A percentile compares a stretch with the other conserved stretches of the same genome.
These are phyloP conservation scores for Candida oleophila DNA, from an alignment of 805 yeast species.

Conservation along the genomic window DNA sequence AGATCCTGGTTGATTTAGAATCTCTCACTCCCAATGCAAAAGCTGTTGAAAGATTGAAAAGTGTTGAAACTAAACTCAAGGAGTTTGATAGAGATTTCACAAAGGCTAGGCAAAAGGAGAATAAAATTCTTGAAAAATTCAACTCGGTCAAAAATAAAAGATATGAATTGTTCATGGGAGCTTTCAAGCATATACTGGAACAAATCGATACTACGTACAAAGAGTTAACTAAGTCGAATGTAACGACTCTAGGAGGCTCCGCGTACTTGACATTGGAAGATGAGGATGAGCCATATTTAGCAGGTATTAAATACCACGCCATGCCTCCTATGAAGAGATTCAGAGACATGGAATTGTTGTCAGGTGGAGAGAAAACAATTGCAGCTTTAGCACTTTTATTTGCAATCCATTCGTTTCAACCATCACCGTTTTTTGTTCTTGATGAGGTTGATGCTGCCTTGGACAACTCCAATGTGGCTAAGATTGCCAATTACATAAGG, in stretches of 20 bases:
- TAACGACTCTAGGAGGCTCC: conserved; percentile 86
- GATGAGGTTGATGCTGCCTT: conserved; percentile 99
- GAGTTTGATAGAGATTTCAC: conserved; percentile 66
- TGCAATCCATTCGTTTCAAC: conserved; percentile 86
- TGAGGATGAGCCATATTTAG: conserved; percentile 82
- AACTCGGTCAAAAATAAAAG: conserved; percentile 60
- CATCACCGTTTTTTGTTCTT: conserved; percentile 92
- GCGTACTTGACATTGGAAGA: conserved; percentile 86
- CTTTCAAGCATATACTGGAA: conserved; percentile 73
- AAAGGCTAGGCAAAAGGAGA: conserved; percentile 59
- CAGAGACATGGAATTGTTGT: conserved; percentile 84
- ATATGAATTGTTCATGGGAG: conserved; percentile 60
- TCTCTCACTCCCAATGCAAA: conserved; percentile 75
- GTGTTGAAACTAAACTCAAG: conserved; percentile 59
- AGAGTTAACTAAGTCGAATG: conserved; percentile 73
- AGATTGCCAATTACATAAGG: conserved; percentile 82
- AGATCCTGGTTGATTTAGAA: conserved; percentile 38
- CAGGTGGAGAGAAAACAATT: conserved; percentile 96
- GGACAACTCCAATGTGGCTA: conserved; percentile 83
- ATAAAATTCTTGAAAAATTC: conserved; percentile 53
- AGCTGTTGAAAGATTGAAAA: conserved; percentile 73
- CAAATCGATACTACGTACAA: conserved; percentile 77
- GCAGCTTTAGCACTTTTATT: conserved; percentile 93
- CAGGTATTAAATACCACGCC: conserved; percentile 86
- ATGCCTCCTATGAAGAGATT: conserved; percentile 96